A percentile compares a stretch with the other conserved stretches of the same genome.
Conservation (phyloP, 768 basidiomycete species). For the Tremella yokohamensis region DNA sequence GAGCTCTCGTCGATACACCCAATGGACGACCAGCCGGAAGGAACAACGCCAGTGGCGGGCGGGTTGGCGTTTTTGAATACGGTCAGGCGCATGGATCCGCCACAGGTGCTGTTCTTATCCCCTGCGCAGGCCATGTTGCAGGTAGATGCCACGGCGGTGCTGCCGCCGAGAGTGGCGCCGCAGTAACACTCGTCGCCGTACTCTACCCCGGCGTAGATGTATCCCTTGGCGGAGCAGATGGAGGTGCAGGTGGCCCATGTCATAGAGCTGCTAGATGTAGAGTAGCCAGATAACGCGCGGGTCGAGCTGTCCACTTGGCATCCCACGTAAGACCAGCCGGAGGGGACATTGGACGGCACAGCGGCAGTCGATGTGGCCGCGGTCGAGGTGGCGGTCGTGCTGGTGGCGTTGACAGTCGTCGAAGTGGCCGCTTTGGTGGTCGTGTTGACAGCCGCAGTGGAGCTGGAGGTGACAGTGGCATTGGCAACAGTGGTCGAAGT, state of each 20-base stretch:
- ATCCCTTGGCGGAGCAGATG: slow-evolving; percentile 9
- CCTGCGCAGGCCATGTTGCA: slow-evolving; percentile 41
- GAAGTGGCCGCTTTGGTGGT: not conserved
- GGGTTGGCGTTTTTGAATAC: slow-evolving; percentile 14
- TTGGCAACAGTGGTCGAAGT: not conserved
- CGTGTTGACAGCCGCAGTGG: not conserved
- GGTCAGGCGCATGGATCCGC: slow-evolving; percentile 28
- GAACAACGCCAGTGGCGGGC: slow-evolving; percentile 23
- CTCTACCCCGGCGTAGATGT: slow-evolving; percentile 19
- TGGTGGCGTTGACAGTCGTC: not conserved
- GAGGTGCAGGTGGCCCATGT: slow-evolving; percentile 23
- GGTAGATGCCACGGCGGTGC: slow-evolving; percentile 25
- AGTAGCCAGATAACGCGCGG: slow-evolving; percentile 8
- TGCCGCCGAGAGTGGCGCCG: slow-evolving; percentile 32
- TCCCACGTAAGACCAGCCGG: slow-evolving; percentile 7
- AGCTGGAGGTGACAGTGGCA: too few species aligned
- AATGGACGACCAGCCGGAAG: slow-evolving; percentile 14
- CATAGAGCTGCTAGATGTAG: slow-evolving; percentile 12
- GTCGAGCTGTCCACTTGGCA: slow-evolving; percentile 11
- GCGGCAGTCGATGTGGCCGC: too few species aligned
- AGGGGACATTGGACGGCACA: slow-evolving; percentile 5
- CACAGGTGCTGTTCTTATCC: slow-evolving; percentile 23
- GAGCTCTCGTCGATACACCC: slow-evolving; percentile 20
- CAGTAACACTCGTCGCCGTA: slow-evolving; percentile 45
- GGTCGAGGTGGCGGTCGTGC: not conserved